Base-by-base conservation (phyloP, 495 filamentous ascomycete genomes). In the Hyaloscypha bicolor region DNA sequence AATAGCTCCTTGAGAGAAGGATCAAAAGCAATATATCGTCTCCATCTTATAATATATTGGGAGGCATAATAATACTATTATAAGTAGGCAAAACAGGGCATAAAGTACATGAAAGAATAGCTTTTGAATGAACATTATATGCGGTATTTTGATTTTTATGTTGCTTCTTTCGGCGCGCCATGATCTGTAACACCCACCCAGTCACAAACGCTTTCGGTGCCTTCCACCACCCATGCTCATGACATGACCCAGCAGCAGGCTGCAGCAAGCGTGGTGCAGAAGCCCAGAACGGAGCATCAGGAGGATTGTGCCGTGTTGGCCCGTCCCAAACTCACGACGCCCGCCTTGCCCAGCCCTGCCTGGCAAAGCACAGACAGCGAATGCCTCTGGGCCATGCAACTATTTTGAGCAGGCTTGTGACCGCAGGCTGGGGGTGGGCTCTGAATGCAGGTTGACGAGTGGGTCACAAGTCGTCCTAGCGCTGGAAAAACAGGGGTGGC, bases 281-380 rank as follows among this genome's bases (percentile, higher is more conserved):
- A 25, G 21, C 31, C 2, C 58, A 60, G 58, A 32, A n/a, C n/a
- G n/a, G n/a, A 42, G 42, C 29, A 31, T 19, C 62, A 53, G 30
- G 25, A 65, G 63, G 63, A 65, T 58, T 60, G 64, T 53, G 57
- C 57, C 57, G 64, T 25, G 63, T 39, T 59, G 63, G 63, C 63
- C 57, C 57, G 57, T 39, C 14, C 21, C 53, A 30, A 3, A 21
- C 32, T 35, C 22, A 33, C 25, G 22, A 55, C 59, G 58, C 65
- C 65, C 58, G 65, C 52, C 64, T 45, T 45, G 59, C 65, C 66
- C 66, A 68, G 66, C 66, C 66, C 60, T 63, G 60, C 60, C 60
- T 39, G 48, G 45, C n/a, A 29, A 12, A 31, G 42, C 60, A 63
- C 66, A 58, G 65, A 62, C 58, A 63, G 33, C 29, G 19, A 35